Conservation (phyloP, 2,329 filamentous ascomycete species). For the Tolypocladium paradoxum region DNA sequence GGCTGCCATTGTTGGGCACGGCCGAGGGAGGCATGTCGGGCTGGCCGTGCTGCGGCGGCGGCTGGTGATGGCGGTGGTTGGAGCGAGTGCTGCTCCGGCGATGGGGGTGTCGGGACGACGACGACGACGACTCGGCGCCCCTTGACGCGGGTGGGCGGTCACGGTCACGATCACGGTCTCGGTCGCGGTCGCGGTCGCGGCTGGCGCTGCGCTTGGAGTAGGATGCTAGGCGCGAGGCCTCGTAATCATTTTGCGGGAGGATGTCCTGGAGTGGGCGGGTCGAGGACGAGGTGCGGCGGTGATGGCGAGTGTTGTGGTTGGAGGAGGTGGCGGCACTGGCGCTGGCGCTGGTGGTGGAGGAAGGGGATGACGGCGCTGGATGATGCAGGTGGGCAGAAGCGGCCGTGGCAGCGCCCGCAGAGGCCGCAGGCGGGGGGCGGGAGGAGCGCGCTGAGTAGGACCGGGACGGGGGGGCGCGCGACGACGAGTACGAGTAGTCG, state of each 20-base stretch:
- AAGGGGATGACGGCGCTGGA: constrained; percentile 7
- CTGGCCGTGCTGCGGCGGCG: constrained; percentile 8
- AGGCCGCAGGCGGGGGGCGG: constrained; percentile 13
- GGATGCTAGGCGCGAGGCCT: constrained; percentile 53
- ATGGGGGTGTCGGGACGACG: constrained; percentile 27
- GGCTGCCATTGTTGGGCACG: constrained; percentile 40
- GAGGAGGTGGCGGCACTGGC: constrained; percentile 15
- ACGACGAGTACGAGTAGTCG: constrained; percentile 11
- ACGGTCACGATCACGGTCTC: constrained; percentile 3
- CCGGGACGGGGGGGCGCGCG: constrained; percentile 19
- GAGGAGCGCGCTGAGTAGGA: constrained; percentile 23
- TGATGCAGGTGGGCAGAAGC: constrained; percentile 7
- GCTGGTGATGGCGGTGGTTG: constrained; percentile 20
- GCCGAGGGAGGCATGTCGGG: constrained; percentile 41
- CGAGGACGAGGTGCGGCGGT: constrained; percentile 29
- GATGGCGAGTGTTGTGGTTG: constrained; percentile 21
- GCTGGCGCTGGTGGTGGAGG: constrained; percentile 13
- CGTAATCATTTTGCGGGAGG: constrained; percentile 57
- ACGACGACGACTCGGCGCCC: constrained; percentile 39
- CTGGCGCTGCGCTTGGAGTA: constrained; percentile 55
- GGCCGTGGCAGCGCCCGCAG: constrained; percentile 9
- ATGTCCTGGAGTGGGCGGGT: constrained; percentile 32
- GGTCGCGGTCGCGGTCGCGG: constrained; percentile 36
- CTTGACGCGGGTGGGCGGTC: constrained; percentile 29
- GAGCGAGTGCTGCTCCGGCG: constrained; percentile 41